Evolutionary conservation across 106 monocot species (phyloP).

Genomic region (Dendrobium officinale): DNA sequence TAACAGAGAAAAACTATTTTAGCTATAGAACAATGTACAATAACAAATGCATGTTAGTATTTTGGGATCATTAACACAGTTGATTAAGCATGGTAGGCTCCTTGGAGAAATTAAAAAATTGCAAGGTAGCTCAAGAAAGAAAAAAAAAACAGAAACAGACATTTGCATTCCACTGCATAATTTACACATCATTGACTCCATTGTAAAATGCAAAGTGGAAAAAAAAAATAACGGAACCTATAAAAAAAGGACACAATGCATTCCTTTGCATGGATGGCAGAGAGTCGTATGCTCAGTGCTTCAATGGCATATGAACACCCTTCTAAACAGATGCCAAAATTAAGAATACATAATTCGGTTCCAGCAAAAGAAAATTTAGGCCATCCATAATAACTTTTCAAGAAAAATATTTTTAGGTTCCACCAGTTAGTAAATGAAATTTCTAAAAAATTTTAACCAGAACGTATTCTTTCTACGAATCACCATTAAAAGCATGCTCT

Average conservation of each 20-base stretch:
- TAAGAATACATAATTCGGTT: too few relatives aligned
- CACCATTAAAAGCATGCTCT: background rate
- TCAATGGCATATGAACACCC: background rate
- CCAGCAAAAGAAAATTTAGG: too few relatives aligned
- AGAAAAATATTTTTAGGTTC: background rate
- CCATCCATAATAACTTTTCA: background rate
- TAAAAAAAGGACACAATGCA: background rate
- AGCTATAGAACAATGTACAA: background rate
- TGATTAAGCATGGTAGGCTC: background rate
- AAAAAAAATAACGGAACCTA: background rate
- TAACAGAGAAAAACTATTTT: background rate
- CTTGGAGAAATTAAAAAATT: background rate
- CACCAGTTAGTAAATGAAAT: background rate
- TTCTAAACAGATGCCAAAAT: background rate
- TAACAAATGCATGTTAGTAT: background rate
- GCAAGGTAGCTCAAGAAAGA: background rate
- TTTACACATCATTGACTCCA: background rate
- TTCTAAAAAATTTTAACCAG: background rate
- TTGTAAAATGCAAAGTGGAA: background rate
- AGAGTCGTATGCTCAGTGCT: too few relatives aligned
- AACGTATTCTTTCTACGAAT: background rate
- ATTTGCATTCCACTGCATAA: background rate
- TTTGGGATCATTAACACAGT: background rate
- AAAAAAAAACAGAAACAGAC: background rate
- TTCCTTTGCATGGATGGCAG: background rate